A percentile compares a stretch with the other conserved stretches of the same genome.
These are phyloP conservation scores for Geotrichum australiense DNA, from an alignment of 1,139 yeast genomes.

Conservation along the genomic window DNA sequence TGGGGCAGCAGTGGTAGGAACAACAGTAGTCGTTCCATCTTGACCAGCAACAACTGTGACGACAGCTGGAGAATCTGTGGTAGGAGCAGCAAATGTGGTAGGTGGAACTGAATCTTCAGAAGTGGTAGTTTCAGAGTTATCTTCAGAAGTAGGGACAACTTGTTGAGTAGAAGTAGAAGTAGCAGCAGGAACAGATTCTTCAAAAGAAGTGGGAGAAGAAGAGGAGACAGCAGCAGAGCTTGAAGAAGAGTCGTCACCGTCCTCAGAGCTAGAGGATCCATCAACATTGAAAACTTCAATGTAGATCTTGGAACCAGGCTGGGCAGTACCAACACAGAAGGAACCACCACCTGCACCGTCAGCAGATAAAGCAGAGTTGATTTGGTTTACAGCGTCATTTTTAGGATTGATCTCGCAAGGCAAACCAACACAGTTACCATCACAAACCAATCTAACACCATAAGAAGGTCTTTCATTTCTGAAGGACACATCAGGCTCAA, in stretches of 20 bases:
- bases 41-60: not conserved
- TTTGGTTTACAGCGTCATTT: slow-evolving; percentile 49
- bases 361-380: slow-evolving; percentile 35
- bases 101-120: not conserved
- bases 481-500: slow-evolving; percentile 53
- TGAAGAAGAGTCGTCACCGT: slow-evolving; percentile 2
- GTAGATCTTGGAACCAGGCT: slow-evolving; percentile 53
- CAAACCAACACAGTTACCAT: slow-evolving; percentile 62
- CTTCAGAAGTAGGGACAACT: slow-evolving; percentile 9
- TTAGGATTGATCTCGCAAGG: slow-evolving; percentile 77
- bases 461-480: slow-evolving; percentile 50
- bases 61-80: not conserved
- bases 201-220: slow-evolving; percentile 5
- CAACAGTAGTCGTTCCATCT: too few relatives aligned
- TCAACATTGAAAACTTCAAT: slow-evolving; percentile 48
- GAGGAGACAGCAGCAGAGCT: not conserved
- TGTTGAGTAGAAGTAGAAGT: slow-evolving; percentile 6
- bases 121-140: slow-evolving; percentile 7
- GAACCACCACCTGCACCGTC: slow-evolving; percentile 60
- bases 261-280: slow-evolving; percentile 1
- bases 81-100: not conserved
- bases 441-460: slow-evolving; percentile 71
- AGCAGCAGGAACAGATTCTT: slow-evolving; percentile 1
- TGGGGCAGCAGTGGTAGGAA: too few relatives aligned
- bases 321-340: slow-evolving; percentile 79